Conservation (phyloP, 202 grass and related monocot genomes). For the Setaria viridis region DNA sequence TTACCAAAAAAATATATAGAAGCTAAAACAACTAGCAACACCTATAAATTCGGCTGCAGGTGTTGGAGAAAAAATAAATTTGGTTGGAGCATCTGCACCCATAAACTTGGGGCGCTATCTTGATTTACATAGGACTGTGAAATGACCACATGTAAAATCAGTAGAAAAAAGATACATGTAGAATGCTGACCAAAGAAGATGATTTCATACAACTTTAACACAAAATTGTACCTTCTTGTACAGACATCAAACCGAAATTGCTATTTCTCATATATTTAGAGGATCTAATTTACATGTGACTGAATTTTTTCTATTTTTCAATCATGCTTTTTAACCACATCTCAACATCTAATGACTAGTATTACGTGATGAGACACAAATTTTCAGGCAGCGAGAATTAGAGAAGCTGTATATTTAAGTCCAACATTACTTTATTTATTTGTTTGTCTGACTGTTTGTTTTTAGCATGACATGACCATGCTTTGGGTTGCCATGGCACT, state of each 20-base stretch:
- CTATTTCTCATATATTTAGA: neutral
- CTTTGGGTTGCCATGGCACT: neutral
- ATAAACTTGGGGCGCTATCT: neutral
- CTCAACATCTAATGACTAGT: neutral
- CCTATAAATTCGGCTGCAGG: neutral
- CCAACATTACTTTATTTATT: neutral
- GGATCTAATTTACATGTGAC: neutral
- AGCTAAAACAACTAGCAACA: slow-evolving; percentile 2
- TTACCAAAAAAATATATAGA: neutral
- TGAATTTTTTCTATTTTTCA: neutral
- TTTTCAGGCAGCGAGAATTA: slow-evolving; percentile 3
- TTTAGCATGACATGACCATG: neutral
- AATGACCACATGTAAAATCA: neutral
- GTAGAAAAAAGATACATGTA: neutral
- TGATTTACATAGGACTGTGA: neutral
- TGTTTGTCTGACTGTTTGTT: neutral
- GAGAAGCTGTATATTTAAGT: neutral
- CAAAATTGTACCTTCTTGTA: slow-evolving; percentile 3
- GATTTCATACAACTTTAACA: neutral
- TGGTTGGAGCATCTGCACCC: neutral
- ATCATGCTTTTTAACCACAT: neutral
- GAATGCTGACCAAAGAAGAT: neutral
- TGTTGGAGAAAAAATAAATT: neutral
- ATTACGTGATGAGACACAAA: neutral
- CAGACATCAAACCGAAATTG: neutral